phyloP scores from a whole-genome alignment of 768 basidiomycete genomes.

The Tulasnella sp. region DNA sequence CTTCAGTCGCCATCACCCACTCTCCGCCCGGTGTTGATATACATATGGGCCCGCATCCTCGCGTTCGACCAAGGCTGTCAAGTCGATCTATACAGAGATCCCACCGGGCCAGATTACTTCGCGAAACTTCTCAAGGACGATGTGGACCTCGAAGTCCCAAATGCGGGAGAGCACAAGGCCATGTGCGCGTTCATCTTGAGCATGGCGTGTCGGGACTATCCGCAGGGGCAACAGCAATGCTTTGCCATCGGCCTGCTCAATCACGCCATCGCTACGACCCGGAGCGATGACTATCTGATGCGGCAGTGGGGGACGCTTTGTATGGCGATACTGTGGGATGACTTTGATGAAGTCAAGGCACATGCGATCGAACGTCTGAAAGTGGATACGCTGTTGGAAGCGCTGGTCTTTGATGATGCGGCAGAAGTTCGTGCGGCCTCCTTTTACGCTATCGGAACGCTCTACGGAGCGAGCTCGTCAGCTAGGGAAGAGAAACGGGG shows the following conservation, averaged over 20 bases:
- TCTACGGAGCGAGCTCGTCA: conserved; percentile 81
- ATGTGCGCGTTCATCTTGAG: conserved; percentile 98
- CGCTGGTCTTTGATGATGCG: conserved; percentile 65
- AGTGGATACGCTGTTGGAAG: conserved; percentile 72
- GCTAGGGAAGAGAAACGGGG: conserved; percentile 54
- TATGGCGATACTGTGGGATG: conserved; percentile 91
- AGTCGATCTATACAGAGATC: conserved; percentile 69
- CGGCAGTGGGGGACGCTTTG: conserved; percentile 92
- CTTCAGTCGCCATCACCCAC: conserved; percentile 91
- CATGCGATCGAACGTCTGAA: conserved; percentile 59
- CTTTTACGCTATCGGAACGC: conserved; percentile 82
- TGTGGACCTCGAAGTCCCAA: conserved; percentile 46
- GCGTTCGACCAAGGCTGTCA: conserved; percentile 94
- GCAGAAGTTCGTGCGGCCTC: conserved; percentile 90
- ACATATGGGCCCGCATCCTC: conserved; percentile 96
- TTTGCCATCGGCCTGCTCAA: conserved; percentile 69
- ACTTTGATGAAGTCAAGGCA: conserved; percentile 80
- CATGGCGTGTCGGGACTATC: conserved; percentile 79
- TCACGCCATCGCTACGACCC: conserved; percentile 69
- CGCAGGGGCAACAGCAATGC: conserved; percentile 79
- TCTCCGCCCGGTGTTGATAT: conserved; percentile 93
- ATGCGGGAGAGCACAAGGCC: conserved; percentile 88
- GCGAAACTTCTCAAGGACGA: conserved; percentile 22
- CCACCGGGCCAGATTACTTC: conserved; percentile 49
- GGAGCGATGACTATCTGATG: conserved; percentile 84